Conservation (phyloP, 1,284 basidiomycete genomes). For the Butyriboletus appendiculatus region DNA sequence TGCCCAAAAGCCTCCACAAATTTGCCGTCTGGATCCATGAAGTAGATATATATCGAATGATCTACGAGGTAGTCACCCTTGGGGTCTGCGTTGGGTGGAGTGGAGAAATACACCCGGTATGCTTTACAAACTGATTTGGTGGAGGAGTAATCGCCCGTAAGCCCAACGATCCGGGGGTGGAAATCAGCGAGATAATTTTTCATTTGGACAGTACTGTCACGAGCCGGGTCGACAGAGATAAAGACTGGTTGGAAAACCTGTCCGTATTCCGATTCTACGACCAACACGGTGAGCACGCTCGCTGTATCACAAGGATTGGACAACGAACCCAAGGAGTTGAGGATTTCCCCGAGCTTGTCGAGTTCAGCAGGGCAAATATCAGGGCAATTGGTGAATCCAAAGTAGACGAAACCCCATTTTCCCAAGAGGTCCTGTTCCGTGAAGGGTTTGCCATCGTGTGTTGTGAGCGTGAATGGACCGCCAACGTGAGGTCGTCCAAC, state of each 20-base stretch:
- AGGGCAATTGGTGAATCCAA: constrained; percentile 97
- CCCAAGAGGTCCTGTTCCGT: constrained; percentile 85
- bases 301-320: neutral
- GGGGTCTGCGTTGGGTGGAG: constrained; percentile 88
- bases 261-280: constrained; percentile 65
- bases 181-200: constrained; percentile 77
- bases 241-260: constrained; percentile 83
- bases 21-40: constrained; percentile 95
- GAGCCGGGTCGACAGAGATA: constrained; percentile 94
- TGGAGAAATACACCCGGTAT: constrained; percentile 98
- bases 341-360: constrained; percentile 91
- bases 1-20: constrained; percentile 99
- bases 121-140: constrained; percentile 91
- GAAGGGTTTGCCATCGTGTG: constrained; percentile 70
- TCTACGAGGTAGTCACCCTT: constrained; percentile 95
- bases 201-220: constrained; percentile 73
- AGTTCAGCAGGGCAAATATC: constrained; percentile 99
- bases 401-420: constrained; percentile 92
- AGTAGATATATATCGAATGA: constrained; percentile 96
- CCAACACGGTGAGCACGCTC: neutral
- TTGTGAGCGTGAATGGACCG: constrained; percentile 82
- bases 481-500: constrained; percentile 81
- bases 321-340: constrained; percentile 70
- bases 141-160: constrained; percentile 85
- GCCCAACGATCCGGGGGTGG: constrained; percentile 87